A percentile compares a stretch with the other conserved stretches of the same genome.
Conservation (phyloP, 352 stramenopile genomes). For the Pythium chondricola region DNA sequence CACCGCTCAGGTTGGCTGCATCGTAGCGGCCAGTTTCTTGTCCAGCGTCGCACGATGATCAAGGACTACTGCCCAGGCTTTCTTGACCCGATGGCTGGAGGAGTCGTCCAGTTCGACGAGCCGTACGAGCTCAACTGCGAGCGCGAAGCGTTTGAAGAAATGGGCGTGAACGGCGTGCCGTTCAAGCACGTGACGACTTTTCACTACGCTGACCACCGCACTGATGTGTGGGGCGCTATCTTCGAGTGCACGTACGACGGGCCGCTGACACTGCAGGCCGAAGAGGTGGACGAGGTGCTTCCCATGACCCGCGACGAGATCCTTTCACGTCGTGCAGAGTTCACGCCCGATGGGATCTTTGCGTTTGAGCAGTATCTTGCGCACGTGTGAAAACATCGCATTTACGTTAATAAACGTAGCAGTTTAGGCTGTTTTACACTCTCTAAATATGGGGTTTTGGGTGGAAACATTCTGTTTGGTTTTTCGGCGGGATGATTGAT, state of each 20-base stretch:
- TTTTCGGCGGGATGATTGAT: slow-evolving; percentile 6
- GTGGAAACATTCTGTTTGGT: slow-evolving; percentile 1
- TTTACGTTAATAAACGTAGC: slow-evolving; percentile 16
- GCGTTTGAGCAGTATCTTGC: slow-evolving; percentile 69
- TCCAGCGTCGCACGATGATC: slow-evolving; percentile 81
- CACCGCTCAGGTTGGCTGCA: not conserved
- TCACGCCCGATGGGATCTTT: slow-evolving; percentile 78
- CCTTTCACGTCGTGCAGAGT: slow-evolving; percentile 42
- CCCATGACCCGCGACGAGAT: slow-evolving; percentile 72
- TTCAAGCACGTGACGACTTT: slow-evolving; percentile 55
- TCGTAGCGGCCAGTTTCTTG: slow-evolving; percentile 69
- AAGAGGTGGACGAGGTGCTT: slow-evolving; percentile 78
- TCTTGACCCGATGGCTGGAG: slow-evolving; percentile 77
- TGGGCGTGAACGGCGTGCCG: slow-evolving; percentile 61
- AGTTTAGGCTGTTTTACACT: slow-evolving; percentile 1
- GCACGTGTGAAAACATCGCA: not conserved
- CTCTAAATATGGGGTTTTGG: slow-evolving; percentile 5
- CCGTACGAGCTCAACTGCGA: slow-evolving; percentile 55
- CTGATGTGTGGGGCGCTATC: slow-evolving; percentile 65
- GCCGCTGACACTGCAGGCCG: slow-evolving; percentile 46
- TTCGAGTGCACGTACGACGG: slow-evolving; percentile 78
- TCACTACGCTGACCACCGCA: slow-evolving; percentile 58
- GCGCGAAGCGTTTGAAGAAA: slow-evolving; percentile 78
- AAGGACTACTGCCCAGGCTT: slow-evolving; percentile 87
- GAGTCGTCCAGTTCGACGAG: slow-evolving; percentile 76